These are phyloP conservation scores for Nyctanthes arbortristis DNA, from an alignment of 257 asterid genomes.

Conservation along the genomic window DNA sequence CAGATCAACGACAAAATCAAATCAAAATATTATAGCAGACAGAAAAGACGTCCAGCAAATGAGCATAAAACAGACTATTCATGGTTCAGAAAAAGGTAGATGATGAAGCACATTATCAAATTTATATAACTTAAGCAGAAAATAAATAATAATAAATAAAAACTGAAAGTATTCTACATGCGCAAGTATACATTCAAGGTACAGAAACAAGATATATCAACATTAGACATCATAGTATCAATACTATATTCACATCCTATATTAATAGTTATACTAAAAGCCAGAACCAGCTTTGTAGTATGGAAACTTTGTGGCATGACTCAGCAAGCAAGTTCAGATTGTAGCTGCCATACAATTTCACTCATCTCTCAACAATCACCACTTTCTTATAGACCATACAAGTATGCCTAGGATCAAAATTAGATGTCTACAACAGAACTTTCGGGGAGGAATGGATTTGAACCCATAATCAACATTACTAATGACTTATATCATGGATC, in stretches of 20 bases:
- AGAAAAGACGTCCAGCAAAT: not conserved
- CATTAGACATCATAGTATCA: not conserved
- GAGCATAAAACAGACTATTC: not conserved
- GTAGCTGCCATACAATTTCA: not conserved
- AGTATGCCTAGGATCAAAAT: not conserved
- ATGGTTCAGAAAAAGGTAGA: not conserved
- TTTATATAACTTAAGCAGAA: too few relatives aligned
- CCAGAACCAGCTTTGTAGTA: too few relatives aligned
- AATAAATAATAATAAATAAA: too few relatives aligned
- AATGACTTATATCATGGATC: constrained; percentile 5
- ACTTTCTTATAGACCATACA: not conserved
- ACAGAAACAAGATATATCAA: not conserved
- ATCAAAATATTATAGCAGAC: not conserved
- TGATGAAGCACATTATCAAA: too few relatives aligned
- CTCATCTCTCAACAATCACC: not conserved
- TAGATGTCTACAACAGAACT: constrained; percentile 1
- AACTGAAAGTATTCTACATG: too few relatives aligned
- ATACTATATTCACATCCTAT: not conserved
- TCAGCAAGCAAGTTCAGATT: not conserved
- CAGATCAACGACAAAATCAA: not conserved
- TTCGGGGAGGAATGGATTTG: not conserved
- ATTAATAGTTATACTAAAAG: too few relatives aligned
- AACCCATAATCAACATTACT: not conserved
- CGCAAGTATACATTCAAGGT: too few relatives aligned
- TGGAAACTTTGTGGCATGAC: constrained; percentile 1